Percentiles rank a stretch among this genome's conserved stretches.
phyloP scores from a whole-genome alignment of 495 filamentous ascomycete species.

The Daldinia vernicosa region DNA sequence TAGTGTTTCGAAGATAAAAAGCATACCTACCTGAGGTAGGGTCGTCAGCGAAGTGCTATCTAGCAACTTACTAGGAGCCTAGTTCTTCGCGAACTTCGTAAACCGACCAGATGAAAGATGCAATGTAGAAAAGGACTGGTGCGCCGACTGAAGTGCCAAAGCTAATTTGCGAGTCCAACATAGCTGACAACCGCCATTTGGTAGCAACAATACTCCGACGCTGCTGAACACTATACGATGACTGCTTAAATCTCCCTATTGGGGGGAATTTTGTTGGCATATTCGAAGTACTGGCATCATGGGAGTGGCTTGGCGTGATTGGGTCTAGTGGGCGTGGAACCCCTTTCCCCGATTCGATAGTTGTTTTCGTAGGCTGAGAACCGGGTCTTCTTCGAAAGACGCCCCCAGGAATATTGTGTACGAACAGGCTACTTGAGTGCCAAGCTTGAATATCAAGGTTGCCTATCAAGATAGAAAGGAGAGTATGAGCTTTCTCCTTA shows the following conservation, averaged over 20 bases:
- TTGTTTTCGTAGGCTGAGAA: not conserved
- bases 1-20: not conserved
- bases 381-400: not conserved
- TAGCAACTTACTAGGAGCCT: not conserved
- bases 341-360: not conserved
- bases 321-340: not conserved
- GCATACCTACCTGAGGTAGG: not conserved
- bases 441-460: conserved; percentile 27
- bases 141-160: not conserved
- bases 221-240: not conserved
- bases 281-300: not conserved
- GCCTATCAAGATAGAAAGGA: conserved; percentile 33
- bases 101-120: not conserved
- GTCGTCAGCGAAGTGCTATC: not conserved
- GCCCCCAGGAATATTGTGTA: not conserved
- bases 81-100: not conserved
- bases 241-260: not conserved
- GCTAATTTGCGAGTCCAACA: not conserved
- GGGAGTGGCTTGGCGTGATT: not conserved
- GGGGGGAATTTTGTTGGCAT: not conserved
- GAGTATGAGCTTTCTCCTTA: conserved; percentile 18
- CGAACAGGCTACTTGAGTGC: conserved; percentile 6
- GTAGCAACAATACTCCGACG: not conserved
- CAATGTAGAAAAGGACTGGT: not conserved
- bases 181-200: not conserved